Evolutionary conservation across 2,329 filamentous ascomycete genomes (phyloP).

Genomic region (Pestalotiopsis sp.): DNA sequence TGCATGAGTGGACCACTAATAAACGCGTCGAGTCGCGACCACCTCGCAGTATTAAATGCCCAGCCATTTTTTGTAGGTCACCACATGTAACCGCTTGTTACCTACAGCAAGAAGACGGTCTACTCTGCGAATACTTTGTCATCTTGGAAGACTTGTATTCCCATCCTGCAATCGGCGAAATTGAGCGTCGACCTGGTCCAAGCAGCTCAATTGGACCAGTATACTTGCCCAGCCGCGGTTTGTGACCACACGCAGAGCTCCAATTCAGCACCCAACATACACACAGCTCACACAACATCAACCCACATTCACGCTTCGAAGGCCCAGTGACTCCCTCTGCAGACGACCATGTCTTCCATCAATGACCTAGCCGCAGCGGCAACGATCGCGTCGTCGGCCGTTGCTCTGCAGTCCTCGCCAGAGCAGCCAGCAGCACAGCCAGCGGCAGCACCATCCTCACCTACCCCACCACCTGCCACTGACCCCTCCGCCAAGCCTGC

Average conservation of each 20-base stretch:
- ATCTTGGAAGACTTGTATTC: too few species aligned
- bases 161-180: background rate
- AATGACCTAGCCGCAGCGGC: constrained; percentile 53
- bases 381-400: constrained; percentile 43
- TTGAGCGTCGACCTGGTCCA: background rate
- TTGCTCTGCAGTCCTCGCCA: constrained; percentile 28
- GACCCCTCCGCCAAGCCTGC: background rate
- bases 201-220: background rate
- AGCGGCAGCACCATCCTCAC: constrained; percentile 20
- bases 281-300: background rate
- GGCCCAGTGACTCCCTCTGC: background rate
- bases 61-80: too few species aligned
- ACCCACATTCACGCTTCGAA: background rate
- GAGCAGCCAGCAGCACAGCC: constrained; percentile 17
- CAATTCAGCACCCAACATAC: background rate
- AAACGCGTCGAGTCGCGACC: too few species aligned
- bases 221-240: background rate
- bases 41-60: too few species aligned
- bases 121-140: too few species aligned
- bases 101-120: too few species aligned
- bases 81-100: too few species aligned
- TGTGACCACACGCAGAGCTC: background rate
- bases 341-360: constrained; percentile 45
- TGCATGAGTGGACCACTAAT: too few species aligned
- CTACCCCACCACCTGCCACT: constrained; percentile 14